These are phyloP conservation scores for Rosellinia necatrix DNA, from an alignment of 2,329 filamentous ascomycete genomes.

Conservation along the genomic window DNA sequence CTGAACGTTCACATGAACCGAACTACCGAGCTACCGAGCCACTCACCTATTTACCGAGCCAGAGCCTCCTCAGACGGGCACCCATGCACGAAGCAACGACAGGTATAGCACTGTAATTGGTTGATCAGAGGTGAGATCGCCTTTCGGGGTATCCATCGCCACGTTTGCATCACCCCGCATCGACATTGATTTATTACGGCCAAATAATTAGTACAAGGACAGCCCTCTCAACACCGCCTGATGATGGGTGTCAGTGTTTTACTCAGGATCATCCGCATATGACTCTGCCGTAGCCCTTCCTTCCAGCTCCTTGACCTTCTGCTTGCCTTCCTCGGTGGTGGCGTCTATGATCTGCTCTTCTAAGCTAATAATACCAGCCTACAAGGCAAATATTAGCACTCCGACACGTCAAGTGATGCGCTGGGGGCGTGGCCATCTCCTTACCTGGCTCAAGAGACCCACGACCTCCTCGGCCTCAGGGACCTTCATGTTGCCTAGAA, in stretches of 20 bases:
- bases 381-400: constrained; percentile 34
- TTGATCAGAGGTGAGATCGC: not conserved
- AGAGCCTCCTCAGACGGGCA: no score
- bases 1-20: no score
- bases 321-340: constrained; percentile 83
- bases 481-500: constrained; percentile 85
- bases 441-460: constrained; percentile 73
- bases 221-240: not conserved
- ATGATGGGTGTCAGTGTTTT: constrained; percentile 12
- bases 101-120: no score
- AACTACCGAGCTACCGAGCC: no score
- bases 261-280: constrained; percentile 49
- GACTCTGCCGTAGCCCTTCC: constrained; percentile 52
- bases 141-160: constrained; percentile 1
- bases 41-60: no score
- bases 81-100: no score
- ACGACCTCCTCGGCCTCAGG: constrained; percentile 87
- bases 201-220: not conserved
- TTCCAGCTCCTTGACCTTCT: constrained; percentile 77
- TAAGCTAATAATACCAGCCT: constrained; percentile 85
- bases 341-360: constrained; percentile 95
- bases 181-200: not conserved
- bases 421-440: constrained; percentile 26
- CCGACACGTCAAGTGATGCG: not conserved
- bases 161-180: not conserved